These are phyloP conservation scores for Talaromyces verruculosus DNA, from an alignment of 2,329 filamentous ascomycete species.

Conservation along the genomic window DNA sequence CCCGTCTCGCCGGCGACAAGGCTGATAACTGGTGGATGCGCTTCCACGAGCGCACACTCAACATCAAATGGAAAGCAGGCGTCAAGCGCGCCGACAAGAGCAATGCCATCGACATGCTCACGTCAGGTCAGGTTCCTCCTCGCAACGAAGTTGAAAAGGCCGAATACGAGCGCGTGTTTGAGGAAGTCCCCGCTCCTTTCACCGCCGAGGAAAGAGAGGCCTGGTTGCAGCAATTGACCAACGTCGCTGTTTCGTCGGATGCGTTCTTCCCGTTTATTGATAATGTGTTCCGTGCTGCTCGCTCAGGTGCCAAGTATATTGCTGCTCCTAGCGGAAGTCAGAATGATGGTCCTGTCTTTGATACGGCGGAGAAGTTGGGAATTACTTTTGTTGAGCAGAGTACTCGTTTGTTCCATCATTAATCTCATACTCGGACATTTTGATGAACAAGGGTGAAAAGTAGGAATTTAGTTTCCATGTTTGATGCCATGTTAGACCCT, in stretches of 20 bases:
- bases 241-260: slow-evolving; percentile 85
- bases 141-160: slow-evolving; percentile 79
- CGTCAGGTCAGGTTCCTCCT: slow-evolving; percentile 78
- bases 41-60: slow-evolving; percentile 86
- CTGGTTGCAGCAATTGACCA: slow-evolving; percentile 75
- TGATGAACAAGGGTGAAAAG: too few species aligned
- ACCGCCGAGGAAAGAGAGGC: slow-evolving; percentile 77
- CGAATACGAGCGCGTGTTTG: slow-evolving; percentile 85
- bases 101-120: slow-evolving; percentile 94
- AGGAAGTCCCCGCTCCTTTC: slow-evolving; percentile 81
- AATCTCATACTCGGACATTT: slow-evolving; percentile 30
- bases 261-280: slow-evolving; percentile 99
- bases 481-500: background rate
- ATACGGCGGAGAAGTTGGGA: slow-evolving; percentile 85
- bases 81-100: slow-evolving; percentile 96
- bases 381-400: slow-evolving; percentile 97
- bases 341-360: slow-evolving; percentile 56
- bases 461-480: background rate
- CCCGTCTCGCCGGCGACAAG: slow-evolving; percentile 93
- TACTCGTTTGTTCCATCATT: slow-evolving; percentile 93
- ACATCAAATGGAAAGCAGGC: slow-evolving; percentile 95
- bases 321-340: slow-evolving; percentile 81
- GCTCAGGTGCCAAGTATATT: slow-evolving; percentile 93
- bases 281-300: slow-evolving; percentile 88
- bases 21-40: slow-evolving; percentile 99